These are phyloP conservation scores for Anacardium occidentale DNA, from an alignment of 345 rosid species.

Conservation along the genomic window DNA sequence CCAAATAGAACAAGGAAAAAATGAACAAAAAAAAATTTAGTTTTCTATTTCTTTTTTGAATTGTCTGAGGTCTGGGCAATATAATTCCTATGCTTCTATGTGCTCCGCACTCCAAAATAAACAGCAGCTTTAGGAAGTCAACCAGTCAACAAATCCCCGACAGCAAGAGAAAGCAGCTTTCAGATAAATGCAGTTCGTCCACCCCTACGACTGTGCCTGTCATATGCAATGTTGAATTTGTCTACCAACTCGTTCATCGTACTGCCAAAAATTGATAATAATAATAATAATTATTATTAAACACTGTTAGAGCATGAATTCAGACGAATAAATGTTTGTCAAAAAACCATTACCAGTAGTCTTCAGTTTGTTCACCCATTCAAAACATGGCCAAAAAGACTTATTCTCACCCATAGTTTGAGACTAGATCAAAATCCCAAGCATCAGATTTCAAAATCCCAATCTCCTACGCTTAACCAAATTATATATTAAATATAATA, in stretches of 20 bases:
- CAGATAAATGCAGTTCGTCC: constrained; percentile 82
- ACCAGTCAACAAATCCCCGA: constrained; percentile 10
- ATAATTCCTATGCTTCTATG: constrained; percentile 26
- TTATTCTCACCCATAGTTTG: too few species aligned
- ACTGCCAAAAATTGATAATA: constrained; percentile 40
- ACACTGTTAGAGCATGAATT: not conserved
- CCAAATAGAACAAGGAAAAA: not conserved
- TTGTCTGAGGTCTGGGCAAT: constrained; percentile 10
- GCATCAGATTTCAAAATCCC: too few species aligned
- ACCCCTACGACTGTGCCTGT: constrained; percentile 88
- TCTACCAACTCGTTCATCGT: constrained; percentile 92
- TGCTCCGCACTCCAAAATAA: constrained; percentile 33
- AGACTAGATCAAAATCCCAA: too few species aligned
- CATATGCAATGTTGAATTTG: constrained; percentile 94
- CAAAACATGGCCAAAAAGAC: not conserved
- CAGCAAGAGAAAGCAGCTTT: constrained; percentile 20
- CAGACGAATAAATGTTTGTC: not conserved
- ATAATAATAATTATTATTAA: not conserved
- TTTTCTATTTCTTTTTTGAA: constrained; percentile 16
- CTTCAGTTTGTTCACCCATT: not conserved
- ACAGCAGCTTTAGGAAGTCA: not conserved
- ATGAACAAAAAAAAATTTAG: not conserved
- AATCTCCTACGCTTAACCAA: too few species aligned
- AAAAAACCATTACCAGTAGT: not conserved
- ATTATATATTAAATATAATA: too few species aligned